Percentiles rank a stretch among this genome's conserved stretches.
Conservation (phyloP, 1,284 basidiomycete species). For the Pulchroboletus neoregius region DNA sequence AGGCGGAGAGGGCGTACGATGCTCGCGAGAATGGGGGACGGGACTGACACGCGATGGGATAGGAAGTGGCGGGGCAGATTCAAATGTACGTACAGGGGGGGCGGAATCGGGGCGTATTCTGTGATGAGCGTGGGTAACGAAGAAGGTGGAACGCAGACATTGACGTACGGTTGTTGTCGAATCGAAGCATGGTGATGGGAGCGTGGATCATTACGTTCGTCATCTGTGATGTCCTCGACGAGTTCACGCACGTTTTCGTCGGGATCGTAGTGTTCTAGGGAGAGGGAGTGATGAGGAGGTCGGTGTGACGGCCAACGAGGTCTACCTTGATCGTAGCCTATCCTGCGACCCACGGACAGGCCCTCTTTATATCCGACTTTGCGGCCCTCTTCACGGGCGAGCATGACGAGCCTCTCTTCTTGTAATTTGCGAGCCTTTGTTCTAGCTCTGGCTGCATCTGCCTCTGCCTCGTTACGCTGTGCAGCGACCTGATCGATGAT, state of each 20-base stretch:
- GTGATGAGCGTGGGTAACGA: conserved; percentile 17
- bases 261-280: conserved; percentile 14
- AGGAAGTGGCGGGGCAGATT: conserved; percentile 30
- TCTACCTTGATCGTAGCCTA: conserved; percentile 34
- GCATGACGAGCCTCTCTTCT: conserved; percentile 39
- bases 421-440: conserved; percentile 41
- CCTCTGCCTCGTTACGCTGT: conserved; percentile 43
- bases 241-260: conserved; percentile 14
- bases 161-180: conserved; percentile 27
- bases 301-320: conserved; percentile 12
- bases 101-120: conserved; percentile 29
- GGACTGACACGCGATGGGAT: conserved; percentile 32
- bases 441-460: conserved; percentile 42
- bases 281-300: conserved; percentile 14
- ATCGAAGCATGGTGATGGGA: conserved; percentile 12
- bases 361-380: conserved; percentile 42
- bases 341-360: conserved; percentile 33
- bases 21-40: conserved; percentile 20
- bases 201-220: conserved; percentile 24
- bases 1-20: conserved; percentile 20
- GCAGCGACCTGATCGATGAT: conserved; percentile 41
- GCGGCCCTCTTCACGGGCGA: conserved; percentile 44
- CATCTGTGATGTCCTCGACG: conserved; percentile 14
- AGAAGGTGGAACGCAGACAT: background rate
- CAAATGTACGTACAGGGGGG: conserved; percentile 28